Percentiles rank a stretch among this genome's conserved stretches.
Evolutionary conservation across 2,329 filamentous ascomycete genomes (phyloP).

Genomic region (Exophiala mesophila): DNA sequence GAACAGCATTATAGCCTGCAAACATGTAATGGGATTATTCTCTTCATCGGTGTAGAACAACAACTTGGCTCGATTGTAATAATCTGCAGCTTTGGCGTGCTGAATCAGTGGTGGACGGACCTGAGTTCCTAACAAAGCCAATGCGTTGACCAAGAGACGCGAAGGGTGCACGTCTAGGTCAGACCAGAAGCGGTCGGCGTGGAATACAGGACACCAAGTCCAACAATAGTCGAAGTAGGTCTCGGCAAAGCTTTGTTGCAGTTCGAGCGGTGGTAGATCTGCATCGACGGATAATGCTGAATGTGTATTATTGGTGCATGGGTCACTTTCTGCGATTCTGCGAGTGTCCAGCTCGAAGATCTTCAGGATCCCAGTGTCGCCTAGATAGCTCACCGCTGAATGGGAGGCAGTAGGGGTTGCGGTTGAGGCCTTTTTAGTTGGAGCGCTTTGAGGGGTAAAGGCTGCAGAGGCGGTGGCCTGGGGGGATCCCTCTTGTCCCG

Average conservation of each 20-base stretch:
- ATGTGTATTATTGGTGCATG: background rate
- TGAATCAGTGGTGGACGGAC: constrained; percentile 40
- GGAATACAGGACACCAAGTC: constrained; percentile 16
- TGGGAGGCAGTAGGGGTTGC: background rate
- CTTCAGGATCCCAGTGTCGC: background rate
- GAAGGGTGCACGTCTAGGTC: constrained; percentile 45
- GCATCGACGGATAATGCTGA: background rate
- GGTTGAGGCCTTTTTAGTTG: background rate
- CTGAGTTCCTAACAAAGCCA: constrained; percentile 39
- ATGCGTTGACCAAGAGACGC: constrained; percentile 35
- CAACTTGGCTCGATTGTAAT: constrained; percentile 39
- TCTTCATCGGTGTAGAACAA: constrained; percentile 42
- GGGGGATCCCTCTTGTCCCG: background rate
- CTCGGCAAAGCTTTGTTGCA: constrained; percentile 10
- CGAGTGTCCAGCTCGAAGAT: background rate
- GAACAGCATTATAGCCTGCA: constrained; percentile 38
- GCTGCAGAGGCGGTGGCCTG: background rate
- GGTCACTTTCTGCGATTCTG: background rate
- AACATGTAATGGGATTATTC: constrained; percentile 32
- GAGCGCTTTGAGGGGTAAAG: background rate
- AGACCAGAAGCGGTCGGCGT: constrained; percentile 2
- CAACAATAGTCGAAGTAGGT: constrained; percentile 12
- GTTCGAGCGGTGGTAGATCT: constrained; percentile 1
- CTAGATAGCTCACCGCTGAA: background rate
- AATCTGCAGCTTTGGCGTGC: constrained; percentile 36